Evolutionary conservation across 495 filamentous ascomycete genomes (phyloP).

Genomic region (Bacidia gigantensis): DNA sequence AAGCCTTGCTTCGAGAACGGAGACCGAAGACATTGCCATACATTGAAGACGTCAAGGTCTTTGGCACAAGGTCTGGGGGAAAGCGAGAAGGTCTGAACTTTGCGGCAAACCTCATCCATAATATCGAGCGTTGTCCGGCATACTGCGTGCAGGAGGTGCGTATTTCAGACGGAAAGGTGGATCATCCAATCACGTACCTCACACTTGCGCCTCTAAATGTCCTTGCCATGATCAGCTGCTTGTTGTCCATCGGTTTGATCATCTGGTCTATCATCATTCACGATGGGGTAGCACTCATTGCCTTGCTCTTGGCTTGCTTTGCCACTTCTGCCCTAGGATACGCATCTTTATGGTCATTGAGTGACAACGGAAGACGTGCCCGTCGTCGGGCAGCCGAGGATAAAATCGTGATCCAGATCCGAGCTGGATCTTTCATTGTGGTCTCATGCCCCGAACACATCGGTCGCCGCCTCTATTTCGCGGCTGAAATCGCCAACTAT

Average conservation of each 20-base stretch:
- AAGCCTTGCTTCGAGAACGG: background rate
- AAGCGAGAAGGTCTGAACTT: too few relatives aligned
- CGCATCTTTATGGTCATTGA: background rate
- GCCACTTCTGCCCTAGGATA: background rate
- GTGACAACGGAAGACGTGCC: background rate
- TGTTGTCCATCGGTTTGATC: constrained; percentile 33
- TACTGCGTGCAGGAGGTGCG: background rate
- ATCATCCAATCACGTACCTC: too few relatives aligned
- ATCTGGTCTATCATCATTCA: constrained; percentile 30
- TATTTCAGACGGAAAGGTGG: too few relatives aligned
- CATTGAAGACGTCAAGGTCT: constrained; percentile 23
- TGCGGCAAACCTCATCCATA: too few relatives aligned
- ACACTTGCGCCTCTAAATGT: constrained; percentile 41
- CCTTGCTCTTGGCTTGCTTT: background rate
- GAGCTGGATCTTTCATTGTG: background rate
- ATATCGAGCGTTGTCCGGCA: background rate
- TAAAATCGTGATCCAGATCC: background rate
- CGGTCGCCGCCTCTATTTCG: background rate
- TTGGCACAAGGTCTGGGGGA: too few relatives aligned
- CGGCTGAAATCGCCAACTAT: background rate
- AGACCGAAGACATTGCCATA: constrained; percentile 27
- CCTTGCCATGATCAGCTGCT: constrained; percentile 34
- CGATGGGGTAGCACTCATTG: constrained; percentile 13
- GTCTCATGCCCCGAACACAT: background rate
- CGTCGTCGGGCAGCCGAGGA: background rate